These are phyloP conservation scores for Ogataea zsoltii DNA, from an alignment of 805 yeast genomes.

Conservation along the genomic window DNA sequence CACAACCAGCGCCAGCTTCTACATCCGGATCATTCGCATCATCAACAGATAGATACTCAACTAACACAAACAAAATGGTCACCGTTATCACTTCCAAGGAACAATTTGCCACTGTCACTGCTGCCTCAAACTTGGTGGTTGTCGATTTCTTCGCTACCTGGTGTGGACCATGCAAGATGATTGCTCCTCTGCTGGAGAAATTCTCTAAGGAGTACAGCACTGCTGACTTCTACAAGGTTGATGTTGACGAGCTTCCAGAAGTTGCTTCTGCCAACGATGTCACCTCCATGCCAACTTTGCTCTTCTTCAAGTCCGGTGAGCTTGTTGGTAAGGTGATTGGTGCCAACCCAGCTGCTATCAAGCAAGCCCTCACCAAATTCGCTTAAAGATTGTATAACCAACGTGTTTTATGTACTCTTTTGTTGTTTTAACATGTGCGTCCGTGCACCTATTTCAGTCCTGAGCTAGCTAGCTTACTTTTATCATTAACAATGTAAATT, in stretches of 20 bases:
- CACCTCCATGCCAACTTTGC: slow-evolving; percentile 59
- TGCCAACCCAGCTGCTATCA: slow-evolving; percentile 84
- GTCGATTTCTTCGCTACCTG: slow-evolving; percentile 96
- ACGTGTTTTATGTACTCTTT: not conserved
- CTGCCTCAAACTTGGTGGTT: slow-evolving; percentile 69
- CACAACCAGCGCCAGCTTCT: slow-evolving; percentile 7
- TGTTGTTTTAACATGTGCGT: slow-evolving; percentile 2
- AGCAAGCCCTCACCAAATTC: slow-evolving; percentile 48
- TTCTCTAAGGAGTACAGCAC: slow-evolving; percentile 65
- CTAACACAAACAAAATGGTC: slow-evolving; percentile 46
- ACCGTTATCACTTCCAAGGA: slow-evolving; percentile 41
- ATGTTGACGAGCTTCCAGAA: slow-evolving; percentile 80
- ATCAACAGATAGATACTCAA: slow-evolving; percentile 2
- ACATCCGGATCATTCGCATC: slow-evolving; percentile 6
- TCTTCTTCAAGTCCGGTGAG: slow-evolving; percentile 82
- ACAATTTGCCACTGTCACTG: slow-evolving; percentile 70
- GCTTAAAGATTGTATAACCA: slow-evolving; percentile 23
- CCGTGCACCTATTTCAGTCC: no score
- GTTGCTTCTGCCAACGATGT: slow-evolving; percentile 68
- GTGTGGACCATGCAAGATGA: slow-evolving; percentile 99
- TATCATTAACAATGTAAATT: not conserved
- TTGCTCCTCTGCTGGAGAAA: slow-evolving; percentile 90
- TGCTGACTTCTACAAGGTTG: slow-evolving; percentile 84
- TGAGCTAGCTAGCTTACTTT: no score
- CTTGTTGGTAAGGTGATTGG: slow-evolving; percentile 80